Conservation (phyloP, 176 grass and related monocot genomes). For the Areca catechu region DNA sequence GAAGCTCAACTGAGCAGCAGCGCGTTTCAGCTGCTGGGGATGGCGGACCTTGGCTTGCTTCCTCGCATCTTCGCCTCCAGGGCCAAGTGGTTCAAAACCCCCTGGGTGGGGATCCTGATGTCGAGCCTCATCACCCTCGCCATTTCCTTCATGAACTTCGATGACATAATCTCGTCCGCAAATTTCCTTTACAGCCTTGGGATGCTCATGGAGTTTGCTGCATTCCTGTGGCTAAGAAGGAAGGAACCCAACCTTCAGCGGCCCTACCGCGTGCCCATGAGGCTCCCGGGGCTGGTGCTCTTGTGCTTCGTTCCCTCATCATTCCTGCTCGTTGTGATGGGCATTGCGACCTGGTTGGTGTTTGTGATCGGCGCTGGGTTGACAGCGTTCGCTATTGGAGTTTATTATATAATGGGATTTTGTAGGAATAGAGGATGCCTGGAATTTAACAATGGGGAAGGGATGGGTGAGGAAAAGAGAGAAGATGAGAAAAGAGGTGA, state of each 20-base stretch:
- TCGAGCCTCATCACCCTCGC: conserved; percentile 55
- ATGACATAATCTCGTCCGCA: conserved; percentile 63
- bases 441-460: conserved; percentile 28
- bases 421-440: conserved; percentile 47
- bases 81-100: conserved; percentile 46
- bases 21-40: conserved; percentile 84
- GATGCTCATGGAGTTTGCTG: conserved; percentile 85
- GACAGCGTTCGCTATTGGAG: conserved; percentile 29
- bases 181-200: conserved; percentile 95
- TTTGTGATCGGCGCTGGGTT: conserved; percentile 42
- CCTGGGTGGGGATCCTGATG: conserved; percentile 61
- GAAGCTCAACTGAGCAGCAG: conserved; percentile 69
- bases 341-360: conserved; percentile 75
- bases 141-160: conserved; percentile 86
- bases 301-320: conserved; percentile 57
- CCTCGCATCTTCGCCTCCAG: conserved; percentile 40
- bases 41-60: conserved; percentile 82
- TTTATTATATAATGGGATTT: conserved; percentile 49
- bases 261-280: conserved; percentile 47
- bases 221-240: conserved; percentile 60
- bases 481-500: neutral
- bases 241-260: conserved; percentile 32
- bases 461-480: conserved; percentile 3
- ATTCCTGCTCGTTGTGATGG: conserved; percentile 86
- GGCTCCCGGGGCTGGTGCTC: conserved; percentile 17